phyloP scores from a whole-genome alignment of 805 yeast species.

The Starmerella geochares region DNA sequence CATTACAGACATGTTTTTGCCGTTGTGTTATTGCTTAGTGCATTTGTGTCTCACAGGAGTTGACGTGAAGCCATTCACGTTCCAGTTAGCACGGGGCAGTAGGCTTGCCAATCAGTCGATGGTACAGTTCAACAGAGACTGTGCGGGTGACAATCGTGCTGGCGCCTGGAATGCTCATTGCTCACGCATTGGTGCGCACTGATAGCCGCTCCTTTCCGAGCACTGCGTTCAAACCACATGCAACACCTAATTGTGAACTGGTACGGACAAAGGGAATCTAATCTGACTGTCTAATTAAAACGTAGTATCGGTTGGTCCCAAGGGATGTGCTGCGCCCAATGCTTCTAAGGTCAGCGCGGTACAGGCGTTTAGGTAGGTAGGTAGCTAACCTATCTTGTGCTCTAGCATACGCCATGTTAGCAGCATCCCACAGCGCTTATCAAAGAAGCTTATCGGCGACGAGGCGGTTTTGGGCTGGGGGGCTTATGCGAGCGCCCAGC shows the following conservation, averaged over 20 bases:
- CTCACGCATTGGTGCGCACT: not conserved
- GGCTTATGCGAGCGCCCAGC: slow-evolving; percentile 3
- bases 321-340: not conserved
- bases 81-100: no score
- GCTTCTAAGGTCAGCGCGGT: not conserved
- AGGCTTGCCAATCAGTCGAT: no score
- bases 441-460: not conserved
- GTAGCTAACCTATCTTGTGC: no score
- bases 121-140: no score
- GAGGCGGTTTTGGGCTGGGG: not conserved
- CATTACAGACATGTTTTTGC: no score
- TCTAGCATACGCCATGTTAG: no score
- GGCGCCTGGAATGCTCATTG: not conserved
- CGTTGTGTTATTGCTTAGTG: no score
- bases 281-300: not conserved
- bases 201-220: not conserved
- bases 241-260: not conserved
- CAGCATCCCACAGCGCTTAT: no score
- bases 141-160: not conserved
- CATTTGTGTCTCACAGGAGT: no score
- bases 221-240: not conserved
- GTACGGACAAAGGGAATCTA: not conserved
- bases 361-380: no score
- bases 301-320: not conserved
- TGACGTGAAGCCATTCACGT: no score